Conservation (phyloP, 169 alveolate species). For the Eimeria acervulina region DNA sequence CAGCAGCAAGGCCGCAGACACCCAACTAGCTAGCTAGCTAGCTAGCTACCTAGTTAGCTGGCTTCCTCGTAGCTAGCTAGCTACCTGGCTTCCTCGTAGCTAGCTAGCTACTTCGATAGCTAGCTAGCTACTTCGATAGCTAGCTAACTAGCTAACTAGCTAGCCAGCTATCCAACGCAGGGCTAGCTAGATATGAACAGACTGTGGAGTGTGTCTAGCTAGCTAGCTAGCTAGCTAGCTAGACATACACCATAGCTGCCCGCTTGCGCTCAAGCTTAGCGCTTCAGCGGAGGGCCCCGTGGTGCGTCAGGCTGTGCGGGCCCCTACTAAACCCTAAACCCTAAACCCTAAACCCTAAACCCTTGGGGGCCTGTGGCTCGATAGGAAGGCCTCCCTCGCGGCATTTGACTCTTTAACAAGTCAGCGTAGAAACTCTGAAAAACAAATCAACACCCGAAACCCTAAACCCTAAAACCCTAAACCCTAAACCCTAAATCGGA, state of each 20-base stretch:
- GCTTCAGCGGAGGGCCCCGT: neutral
- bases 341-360: conserved; percentile 59
- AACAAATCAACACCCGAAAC: neutral
- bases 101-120: too few species aligned
- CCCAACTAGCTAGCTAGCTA: neutral
- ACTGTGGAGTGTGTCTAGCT: too few species aligned
- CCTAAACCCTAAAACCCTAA: conserved; percentile 37
- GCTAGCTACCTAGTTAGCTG: too few species aligned
- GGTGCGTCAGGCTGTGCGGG: neutral
- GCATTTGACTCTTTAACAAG: conserved; percentile 5
- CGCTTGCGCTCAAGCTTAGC: neutral
- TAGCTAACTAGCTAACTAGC: neutral
- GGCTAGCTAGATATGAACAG: neutral
- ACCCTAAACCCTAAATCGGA: neutral
- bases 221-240: conserved; percentile 36
- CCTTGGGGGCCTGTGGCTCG: neutral
- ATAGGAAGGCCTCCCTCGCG: neutral
- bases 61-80: too few species aligned
- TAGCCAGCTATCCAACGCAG: too few species aligned
- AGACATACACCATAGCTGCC: neutral
- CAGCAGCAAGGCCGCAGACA: too few species aligned
- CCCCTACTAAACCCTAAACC: conserved; percentile 57
- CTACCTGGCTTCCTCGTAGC: too few species aligned
- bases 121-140: neutral
- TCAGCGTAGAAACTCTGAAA: conserved; percentile 10